These are phyloP conservation scores for Phyllosticta capitalensis DNA, from an alignment of 2,329 filamentous ascomycete species.

Conservation along the genomic window DNA sequence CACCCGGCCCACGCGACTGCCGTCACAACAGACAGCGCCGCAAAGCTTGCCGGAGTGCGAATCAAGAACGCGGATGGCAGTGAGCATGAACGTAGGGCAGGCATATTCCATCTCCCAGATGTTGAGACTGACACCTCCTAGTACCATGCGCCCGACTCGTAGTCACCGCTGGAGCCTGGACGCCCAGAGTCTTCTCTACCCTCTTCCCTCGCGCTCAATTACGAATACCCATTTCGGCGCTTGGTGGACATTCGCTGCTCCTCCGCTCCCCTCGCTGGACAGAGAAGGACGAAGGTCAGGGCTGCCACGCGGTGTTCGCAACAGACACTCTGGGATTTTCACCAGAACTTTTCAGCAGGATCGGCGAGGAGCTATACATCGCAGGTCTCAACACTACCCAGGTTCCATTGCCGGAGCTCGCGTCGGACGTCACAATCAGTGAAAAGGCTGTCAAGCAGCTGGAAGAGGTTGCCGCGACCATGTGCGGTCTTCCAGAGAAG, in stretches of 20 bases:
- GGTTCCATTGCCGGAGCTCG: constrained; percentile 50
- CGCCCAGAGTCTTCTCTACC: constrained; percentile 50
- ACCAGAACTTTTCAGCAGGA: constrained; percentile 61
- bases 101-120: background rate
- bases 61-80: constrained; percentile 38
- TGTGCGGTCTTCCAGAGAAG: constrained; percentile 37
- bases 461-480: constrained; percentile 37
- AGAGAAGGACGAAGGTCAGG: constrained; percentile 32
- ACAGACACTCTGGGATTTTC: constrained; percentile 50
- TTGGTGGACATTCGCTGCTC: constrained; percentile 66
- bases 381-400: constrained; percentile 58
- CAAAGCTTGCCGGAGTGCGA: constrained; percentile 43
- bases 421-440: constrained; percentile 43
- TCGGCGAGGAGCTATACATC: constrained; percentile 61
- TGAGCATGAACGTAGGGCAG: constrained; percentile 32
- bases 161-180: constrained; percentile 64
- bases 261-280: constrained; percentile 51
- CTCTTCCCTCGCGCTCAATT: constrained; percentile 52
- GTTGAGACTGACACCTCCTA: constrained; percentile 15
- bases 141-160: constrained; percentile 58
- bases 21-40: constrained; percentile 42
- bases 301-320: constrained; percentile 61
- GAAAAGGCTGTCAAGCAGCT: constrained; percentile 41
- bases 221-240: constrained; percentile 47
- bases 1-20: constrained; percentile 51